Percentiles rank a stretch among this genome's conserved stretches.
Conservation (phyloP, 768 basidiomycete genomes). For the Lentinula boryana region DNA sequence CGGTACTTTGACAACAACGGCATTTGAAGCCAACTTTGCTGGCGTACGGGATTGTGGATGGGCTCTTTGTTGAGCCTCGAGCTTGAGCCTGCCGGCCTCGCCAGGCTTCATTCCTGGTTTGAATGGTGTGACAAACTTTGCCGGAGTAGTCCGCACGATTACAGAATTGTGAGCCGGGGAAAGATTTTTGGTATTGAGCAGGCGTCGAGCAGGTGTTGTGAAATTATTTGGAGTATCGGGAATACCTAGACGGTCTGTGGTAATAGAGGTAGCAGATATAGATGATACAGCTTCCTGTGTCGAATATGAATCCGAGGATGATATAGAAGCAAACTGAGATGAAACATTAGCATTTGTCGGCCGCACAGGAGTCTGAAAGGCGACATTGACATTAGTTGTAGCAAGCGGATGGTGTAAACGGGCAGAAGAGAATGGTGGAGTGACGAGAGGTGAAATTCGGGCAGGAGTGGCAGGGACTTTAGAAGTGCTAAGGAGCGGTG, state of each 20-base stretch:
- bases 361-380: constrained; percentile 12
- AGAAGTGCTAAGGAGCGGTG: constrained; percentile 11
- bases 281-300: background rate
- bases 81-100: constrained; percentile 6
- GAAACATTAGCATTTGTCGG: constrained; percentile 5
- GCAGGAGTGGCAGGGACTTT: constrained; percentile 4
- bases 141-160: constrained; percentile 20
- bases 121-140: constrained; percentile 59
- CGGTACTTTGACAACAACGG: background rate
- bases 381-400: constrained; percentile 18
- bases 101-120: constrained; percentile 46
- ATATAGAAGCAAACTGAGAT: background rate
- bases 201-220: constrained; percentile 17
- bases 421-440: constrained; percentile 13
- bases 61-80: constrained; percentile 5
- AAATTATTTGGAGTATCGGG: background rate
- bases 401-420: constrained; percentile 32
- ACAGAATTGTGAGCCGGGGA: background rate
- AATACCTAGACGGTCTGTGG: background rate
- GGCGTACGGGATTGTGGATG: background rate
- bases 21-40: constrained; percentile 11
- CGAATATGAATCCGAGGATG: constrained; percentile 9
- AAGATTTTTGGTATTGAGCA: constrained; percentile 2
- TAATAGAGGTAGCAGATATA: background rate
- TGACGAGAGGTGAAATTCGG: constrained; percentile 12